Percentiles rank a stretch among this genome's conserved stretches.
Conservation (phyloP, 2,329 filamentous ascomycete species). For the Trichoderma sp. region DNA sequence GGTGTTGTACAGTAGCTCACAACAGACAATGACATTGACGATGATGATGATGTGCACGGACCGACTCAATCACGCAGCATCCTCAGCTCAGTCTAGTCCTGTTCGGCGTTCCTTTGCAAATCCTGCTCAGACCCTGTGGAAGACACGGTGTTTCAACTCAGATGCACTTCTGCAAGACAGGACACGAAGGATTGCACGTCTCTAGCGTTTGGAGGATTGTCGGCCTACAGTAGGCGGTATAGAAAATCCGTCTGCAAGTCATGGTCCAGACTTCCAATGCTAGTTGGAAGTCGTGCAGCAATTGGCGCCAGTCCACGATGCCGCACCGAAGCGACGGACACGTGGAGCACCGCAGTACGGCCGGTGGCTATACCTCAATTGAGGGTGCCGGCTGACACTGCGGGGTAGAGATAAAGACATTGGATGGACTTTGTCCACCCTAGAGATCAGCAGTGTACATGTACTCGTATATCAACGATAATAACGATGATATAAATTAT, state of each 20-base stretch:
- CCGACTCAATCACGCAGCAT: not conserved
- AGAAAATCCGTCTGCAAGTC: too few species aligned
- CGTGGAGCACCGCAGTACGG: not conserved
- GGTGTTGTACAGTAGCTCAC: not conserved
- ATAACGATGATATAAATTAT: too few species aligned
- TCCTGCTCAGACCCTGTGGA: not conserved
- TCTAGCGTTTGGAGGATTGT: too few species aligned
- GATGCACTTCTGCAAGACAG: not conserved
- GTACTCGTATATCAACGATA: too few species aligned
- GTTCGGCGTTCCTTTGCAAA: not conserved
- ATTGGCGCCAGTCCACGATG: not conserved
- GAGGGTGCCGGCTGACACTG: too few species aligned
- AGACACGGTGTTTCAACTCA: not conserved
- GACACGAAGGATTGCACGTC: not conserved
- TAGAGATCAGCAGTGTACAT: too few species aligned
- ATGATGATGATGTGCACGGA: not conserved
- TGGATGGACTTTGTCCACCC: too few species aligned
- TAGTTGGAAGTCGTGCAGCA: not conserved
- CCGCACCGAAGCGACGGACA: not conserved
- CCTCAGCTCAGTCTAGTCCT: not conserved
- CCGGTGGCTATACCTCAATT: not conserved
- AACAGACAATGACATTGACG: not conserved
- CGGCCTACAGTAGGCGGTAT: too few species aligned
- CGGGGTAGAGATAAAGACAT: too few species aligned
- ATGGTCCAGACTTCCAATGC: too few species aligned